Evolutionary conservation across 371 early-diverging fungal species (phyloP).

Genomic region (Cladochytrium tenue): DNA sequence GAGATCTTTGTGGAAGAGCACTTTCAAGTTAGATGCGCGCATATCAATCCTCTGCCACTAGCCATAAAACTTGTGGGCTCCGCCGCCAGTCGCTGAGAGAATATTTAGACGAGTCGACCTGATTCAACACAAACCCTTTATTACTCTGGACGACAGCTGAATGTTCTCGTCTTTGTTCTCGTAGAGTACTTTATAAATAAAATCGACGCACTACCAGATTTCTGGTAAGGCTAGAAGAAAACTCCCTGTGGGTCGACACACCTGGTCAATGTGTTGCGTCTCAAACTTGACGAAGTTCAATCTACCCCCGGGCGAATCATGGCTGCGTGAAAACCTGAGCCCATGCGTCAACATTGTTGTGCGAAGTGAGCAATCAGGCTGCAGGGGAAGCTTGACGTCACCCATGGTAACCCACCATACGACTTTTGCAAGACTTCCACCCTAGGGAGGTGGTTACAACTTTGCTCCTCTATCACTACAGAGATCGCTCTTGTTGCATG

Average conservation of each 20-base stretch:
- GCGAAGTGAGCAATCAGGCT: neutral
- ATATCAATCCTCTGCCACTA: no score
- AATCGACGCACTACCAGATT: conserved; percentile 69
- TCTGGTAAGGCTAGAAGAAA: neutral
- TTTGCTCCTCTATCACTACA: neutral
- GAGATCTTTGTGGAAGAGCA: conserved; percentile 29
- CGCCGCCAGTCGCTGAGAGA: conserved; percentile 84
- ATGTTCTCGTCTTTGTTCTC: conserved; percentile 43
- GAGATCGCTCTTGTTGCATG: no score
- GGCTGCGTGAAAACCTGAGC: conserved; percentile 26
- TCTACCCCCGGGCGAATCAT: conserved; percentile 73
- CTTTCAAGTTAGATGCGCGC: conserved; percentile 1
- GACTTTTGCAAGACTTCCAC: conserved; percentile 92
- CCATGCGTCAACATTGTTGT: conserved; percentile 41
- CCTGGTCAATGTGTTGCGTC: conserved; percentile 81
- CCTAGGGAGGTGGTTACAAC: conserved; percentile 58
- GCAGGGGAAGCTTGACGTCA: neutral
- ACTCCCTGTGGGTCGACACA: neutral
- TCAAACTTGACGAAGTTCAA: conserved; percentile 92
- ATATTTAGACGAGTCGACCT: conserved; percentile 31
- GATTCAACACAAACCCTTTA: conserved; percentile 19
- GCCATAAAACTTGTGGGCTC: conserved; percentile 68
- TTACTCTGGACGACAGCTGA: conserved; percentile 25
- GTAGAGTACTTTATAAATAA: conserved; percentile 71
- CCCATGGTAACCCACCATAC: conserved; percentile 79